Conservation (phyloP, 177 flowering plant species). For the Vitis hybrid region DNA sequence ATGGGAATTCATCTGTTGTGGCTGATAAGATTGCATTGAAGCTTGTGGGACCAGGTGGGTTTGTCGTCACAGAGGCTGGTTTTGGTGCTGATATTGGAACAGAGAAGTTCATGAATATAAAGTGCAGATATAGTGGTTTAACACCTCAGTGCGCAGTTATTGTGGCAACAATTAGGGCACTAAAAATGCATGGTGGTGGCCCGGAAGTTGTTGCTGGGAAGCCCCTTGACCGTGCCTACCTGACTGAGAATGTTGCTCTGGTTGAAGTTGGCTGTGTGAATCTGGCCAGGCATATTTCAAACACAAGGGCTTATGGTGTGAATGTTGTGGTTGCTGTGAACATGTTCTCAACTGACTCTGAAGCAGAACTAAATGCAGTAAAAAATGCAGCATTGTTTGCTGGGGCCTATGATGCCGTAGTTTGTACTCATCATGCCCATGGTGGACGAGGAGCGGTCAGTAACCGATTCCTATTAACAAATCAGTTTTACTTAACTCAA, state of each 20-base stretch:
- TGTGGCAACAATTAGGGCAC: constrained; percentile 95
- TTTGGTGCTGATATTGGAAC: constrained; percentile 98
- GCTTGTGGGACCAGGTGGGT: constrained; percentile 92
- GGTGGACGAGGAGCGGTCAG: constrained; percentile 99
- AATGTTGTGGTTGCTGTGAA: constrained; percentile 96
- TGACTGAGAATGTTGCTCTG: constrained; percentile 79
- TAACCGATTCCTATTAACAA: constrained; percentile 5
- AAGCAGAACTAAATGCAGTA: constrained; percentile 85
- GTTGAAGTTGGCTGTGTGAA: constrained; percentile 97
- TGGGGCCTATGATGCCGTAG: constrained; percentile 95
- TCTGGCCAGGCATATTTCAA: constrained; percentile 79
- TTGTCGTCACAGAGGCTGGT: constrained; percentile 98
- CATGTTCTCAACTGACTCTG: constrained; percentile 86
- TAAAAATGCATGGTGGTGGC: constrained; percentile 99
- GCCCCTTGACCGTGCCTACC: constrained; percentile 90
- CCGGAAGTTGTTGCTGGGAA: constrained; percentile 94
- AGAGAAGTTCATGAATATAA: constrained; percentile 97
- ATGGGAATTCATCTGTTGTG: constrained; percentile 92
- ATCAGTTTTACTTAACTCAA: neutral
- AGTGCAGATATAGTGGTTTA: constrained; percentile 88
- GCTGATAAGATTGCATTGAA: constrained; percentile 96
- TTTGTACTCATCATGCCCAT: constrained; percentile 97
- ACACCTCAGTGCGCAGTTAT: constrained; percentile 94
- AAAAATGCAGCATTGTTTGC: constrained; percentile 80
- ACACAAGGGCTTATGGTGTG: constrained; percentile 85